phyloP scores from a whole-genome alignment of 192 early-diverging fungal genomes.

The Borealophlyctis nickersoniae region DNA sequence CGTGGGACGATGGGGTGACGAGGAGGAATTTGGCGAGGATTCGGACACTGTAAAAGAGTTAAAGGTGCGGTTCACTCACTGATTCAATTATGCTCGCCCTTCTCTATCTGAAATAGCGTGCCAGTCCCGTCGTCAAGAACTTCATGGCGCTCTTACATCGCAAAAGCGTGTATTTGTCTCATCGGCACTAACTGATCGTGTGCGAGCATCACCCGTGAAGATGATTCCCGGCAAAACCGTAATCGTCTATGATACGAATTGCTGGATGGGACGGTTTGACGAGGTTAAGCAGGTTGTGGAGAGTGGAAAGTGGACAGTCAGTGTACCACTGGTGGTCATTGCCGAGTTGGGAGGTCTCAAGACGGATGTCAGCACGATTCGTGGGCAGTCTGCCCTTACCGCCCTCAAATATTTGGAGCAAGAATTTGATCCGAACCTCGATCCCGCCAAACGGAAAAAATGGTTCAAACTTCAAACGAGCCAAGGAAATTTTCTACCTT shows the following conservation, averaged over 20 bases:
- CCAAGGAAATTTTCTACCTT: constrained; percentile 31
- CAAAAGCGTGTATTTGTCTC: neutral
- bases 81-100: no score
- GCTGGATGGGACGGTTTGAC: constrained; percentile 8
- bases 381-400: constrained; percentile 7
- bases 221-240: constrained; percentile 14
- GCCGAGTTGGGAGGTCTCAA: constrained; percentile 42
- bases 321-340: constrained; percentile 30
- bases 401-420: constrained; percentile 26
- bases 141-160: constrained; percentile 8
- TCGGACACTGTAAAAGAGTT: no score
- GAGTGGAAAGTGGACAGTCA: constrained; percentile 17
- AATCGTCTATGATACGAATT: constrained; percentile 28
- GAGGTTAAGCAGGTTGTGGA: constrained; percentile 3
- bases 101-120: no score
- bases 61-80: no score
- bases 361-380: constrained; percentile 3
- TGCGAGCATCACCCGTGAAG: constrained; percentile 1
- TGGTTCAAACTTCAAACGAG: constrained; percentile 33
- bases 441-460: constrained; percentile 21
- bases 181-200: neutral
- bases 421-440: constrained; percentile 15
- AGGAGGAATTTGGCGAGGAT: no score
- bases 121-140: neutral
- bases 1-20: no score